A percentile compares a stretch with the other conserved stretches of the same genome.
Evolutionary conservation across 2,329 filamentous ascomycete genomes (phyloP).

Genomic region (Cordyceps cicadae): DNA sequence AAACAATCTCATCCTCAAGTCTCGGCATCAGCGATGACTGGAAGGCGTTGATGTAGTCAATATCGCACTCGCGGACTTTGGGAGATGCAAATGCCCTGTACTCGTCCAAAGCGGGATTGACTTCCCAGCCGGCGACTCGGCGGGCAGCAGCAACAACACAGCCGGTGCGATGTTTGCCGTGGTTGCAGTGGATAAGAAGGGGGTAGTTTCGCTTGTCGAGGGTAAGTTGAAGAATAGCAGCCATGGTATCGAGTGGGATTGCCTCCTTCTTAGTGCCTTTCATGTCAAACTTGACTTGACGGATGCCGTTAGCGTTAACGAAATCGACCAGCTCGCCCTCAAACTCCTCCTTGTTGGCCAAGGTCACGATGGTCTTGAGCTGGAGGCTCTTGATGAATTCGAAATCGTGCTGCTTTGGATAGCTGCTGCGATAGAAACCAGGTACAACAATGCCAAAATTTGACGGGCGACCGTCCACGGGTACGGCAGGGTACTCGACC

Average conservation of each 20-base stretch:
- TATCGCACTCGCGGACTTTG: constrained; percentile 52
- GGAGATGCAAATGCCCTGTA: constrained; percentile 59
- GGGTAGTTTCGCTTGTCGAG: constrained; percentile 69
- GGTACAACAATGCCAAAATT: constrained; percentile 73
- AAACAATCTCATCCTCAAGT: constrained; percentile 11
- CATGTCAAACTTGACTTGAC: constrained; percentile 68
- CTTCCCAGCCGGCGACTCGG: constrained; percentile 60
- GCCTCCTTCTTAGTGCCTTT: constrained; percentile 78
- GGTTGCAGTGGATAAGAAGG: constrained; percentile 84
- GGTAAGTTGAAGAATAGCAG: constrained; percentile 60
- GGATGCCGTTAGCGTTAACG: constrained; percentile 57
- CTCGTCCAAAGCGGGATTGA: constrained; percentile 57
- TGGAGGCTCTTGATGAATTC: constrained; percentile 58
- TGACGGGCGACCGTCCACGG: constrained; percentile 35
- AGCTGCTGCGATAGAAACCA: constrained; percentile 74
- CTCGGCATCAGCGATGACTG: constrained; percentile 29
- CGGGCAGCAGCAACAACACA: constrained; percentile 78
- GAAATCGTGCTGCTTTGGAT: constrained; percentile 64
- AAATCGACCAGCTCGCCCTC: constrained; percentile 49
- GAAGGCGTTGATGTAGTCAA: constrained; percentile 50
- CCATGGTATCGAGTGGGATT: constrained; percentile 60
- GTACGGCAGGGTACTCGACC: constrained; percentile 15
- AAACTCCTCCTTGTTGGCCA: constrained; percentile 54
- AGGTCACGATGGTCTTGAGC: constrained; percentile 69
- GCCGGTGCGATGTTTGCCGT: constrained; percentile 87